Conservation (phyloP, 1,284 basidiomycete species). For the Malassezia sp. region DNA sequence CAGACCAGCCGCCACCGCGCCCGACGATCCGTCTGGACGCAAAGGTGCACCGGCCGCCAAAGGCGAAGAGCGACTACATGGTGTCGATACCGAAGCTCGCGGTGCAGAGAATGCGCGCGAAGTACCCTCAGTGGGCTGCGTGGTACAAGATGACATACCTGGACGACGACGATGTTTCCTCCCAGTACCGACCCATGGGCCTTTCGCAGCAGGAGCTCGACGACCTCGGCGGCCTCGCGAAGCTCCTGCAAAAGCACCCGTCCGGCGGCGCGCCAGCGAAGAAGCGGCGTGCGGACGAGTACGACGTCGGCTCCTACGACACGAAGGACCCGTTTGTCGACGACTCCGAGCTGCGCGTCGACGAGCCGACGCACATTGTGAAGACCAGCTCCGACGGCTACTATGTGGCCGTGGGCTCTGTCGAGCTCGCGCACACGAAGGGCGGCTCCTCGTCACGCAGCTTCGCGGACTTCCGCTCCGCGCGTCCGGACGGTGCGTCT, state of each 20-base stretch:
- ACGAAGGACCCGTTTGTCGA: conserved; percentile 87
- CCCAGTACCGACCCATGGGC: conserved; percentile 13
- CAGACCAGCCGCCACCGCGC: conserved; percentile 13
- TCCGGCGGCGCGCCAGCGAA: conserved; percentile 9
- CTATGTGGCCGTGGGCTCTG: conserved; percentile 56
- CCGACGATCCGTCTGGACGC: conserved; percentile 20
- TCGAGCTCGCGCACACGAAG: conserved; percentile 36
- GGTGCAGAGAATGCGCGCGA: conserved; percentile 22
- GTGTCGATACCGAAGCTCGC: conserved; percentile 34
- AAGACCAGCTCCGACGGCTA: conserved; percentile 88
- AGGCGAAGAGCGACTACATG: conserved; percentile 26
- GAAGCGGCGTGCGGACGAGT: conserved; percentile 22
- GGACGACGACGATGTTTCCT: conserved; percentile 12
- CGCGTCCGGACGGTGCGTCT: too few species aligned
- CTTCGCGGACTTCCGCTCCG: conserved; percentile 19
- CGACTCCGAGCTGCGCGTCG: conserved; percentile 80
- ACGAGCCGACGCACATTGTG: conserved; percentile 80
- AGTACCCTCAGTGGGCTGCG: conserved; percentile 29
- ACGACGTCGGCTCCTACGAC: conserved; percentile 58
- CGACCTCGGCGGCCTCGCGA: conserved; percentile 27
- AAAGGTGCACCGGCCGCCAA: background rate
- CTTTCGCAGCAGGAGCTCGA: conserved; percentile 19
- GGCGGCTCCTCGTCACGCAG: conserved; percentile 22
- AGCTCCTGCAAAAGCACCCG: conserved; percentile 28
- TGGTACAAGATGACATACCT: conserved; percentile 31